These are phyloP conservation scores for Cenchrus purpureus DNA, from an alignment of 176 grass and related monocot genomes.

Conservation along the genomic window DNA sequence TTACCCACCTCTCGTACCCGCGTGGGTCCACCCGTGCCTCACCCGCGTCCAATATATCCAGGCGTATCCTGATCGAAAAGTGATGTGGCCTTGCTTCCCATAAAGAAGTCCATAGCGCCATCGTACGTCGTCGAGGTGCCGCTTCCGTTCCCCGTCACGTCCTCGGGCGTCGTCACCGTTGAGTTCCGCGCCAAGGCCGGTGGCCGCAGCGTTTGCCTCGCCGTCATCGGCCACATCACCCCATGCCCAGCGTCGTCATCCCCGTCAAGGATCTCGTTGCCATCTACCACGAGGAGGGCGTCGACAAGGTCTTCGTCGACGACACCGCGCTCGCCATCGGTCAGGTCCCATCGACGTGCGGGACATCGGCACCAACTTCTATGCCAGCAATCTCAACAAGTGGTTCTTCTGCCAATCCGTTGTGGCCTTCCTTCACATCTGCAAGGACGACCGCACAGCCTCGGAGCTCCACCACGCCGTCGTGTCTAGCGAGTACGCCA, in stretches of 20 bases:
- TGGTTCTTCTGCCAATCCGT: constrained; percentile 95
- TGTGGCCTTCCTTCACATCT: constrained; percentile 80
- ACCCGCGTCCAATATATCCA: too few species aligned
- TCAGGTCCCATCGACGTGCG: constrained; percentile 74
- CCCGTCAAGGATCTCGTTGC: constrained; percentile 80
- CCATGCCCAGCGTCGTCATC: constrained; percentile 84
- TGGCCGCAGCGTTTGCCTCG: constrained; percentile 58
- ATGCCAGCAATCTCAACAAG: constrained; percentile 96
- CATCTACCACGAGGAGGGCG: constrained; percentile 85
- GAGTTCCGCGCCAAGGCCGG: constrained; percentile 69
- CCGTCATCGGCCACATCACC: constrained; percentile 85
- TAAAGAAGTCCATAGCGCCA: constrained; percentile 83
- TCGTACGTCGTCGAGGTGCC: constrained; percentile 16
- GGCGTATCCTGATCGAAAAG: too few species aligned
- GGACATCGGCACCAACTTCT: constrained; percentile 84
- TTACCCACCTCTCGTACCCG: too few species aligned
- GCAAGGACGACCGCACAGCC: constrained; percentile 47
- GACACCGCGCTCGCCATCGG: constrained; percentile 76
- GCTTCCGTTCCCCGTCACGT: constrained; percentile 42
- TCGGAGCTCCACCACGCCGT: constrained; percentile 86
- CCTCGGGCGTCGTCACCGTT: constrained; percentile 44
- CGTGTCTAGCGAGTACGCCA: constrained; percentile 84
- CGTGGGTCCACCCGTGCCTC: too few species aligned
- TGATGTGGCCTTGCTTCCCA: not conserved
- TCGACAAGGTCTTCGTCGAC: constrained; percentile 86